A percentile compares a stretch with the other conserved stretches of the same genome.
Conservation (phyloP, 2,329 filamentous ascomycete species). For the Immersiporthe knoxdaviesiana region DNA sequence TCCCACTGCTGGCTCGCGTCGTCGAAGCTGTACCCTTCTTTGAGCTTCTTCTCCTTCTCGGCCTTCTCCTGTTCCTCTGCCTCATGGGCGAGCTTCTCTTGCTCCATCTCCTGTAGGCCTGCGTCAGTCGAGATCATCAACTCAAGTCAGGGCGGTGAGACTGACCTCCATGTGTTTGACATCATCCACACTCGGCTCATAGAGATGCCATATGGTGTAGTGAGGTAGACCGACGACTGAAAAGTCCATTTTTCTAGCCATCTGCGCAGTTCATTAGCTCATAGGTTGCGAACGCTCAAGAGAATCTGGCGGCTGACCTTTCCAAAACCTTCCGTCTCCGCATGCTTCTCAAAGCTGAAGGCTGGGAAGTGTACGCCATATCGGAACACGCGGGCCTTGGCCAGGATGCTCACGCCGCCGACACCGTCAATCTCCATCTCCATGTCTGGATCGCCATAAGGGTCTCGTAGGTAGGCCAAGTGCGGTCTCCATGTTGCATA, state of each 20-base stretch:
- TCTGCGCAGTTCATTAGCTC: slow-evolving; percentile 58
- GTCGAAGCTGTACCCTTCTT: slow-evolving; percentile 69
- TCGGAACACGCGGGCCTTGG: slow-evolving; percentile 94
- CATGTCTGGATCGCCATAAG: slow-evolving; percentile 97
- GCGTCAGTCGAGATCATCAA: slow-evolving; percentile 25
- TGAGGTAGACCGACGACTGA: slow-evolving; percentile 95
- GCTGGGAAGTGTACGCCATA: slow-evolving; percentile 96
- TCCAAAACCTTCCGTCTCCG: slow-evolving; percentile 97
- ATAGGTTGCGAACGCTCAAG: not conserved
- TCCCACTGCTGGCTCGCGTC: slow-evolving; percentile 83
- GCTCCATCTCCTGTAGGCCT: slow-evolving; percentile 80
- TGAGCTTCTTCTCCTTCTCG: slow-evolving; percentile 75
- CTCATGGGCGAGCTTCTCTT: slow-evolving; percentile 78
- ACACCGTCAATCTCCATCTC: slow-evolving; percentile 99
- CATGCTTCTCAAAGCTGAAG: slow-evolving; percentile 98
- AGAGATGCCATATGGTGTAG: slow-evolving; percentile 99
- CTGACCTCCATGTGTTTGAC: slow-evolving; percentile 90
- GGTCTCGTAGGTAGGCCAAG: slow-evolving; percentile 93
- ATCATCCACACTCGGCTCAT: slow-evolving; percentile 98
- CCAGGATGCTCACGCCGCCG: slow-evolving; percentile 94
- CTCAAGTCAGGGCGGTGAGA: slow-evolving; percentile 21
- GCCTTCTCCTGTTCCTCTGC: slow-evolving; percentile 76
- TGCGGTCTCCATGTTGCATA: slow-evolving; percentile 98
- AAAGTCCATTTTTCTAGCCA: slow-evolving; percentile 95
- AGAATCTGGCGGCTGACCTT: slow-evolving; percentile 65